Conservation (phyloP, 331 rosid genomes). For the Rosa hybrid region DNA sequence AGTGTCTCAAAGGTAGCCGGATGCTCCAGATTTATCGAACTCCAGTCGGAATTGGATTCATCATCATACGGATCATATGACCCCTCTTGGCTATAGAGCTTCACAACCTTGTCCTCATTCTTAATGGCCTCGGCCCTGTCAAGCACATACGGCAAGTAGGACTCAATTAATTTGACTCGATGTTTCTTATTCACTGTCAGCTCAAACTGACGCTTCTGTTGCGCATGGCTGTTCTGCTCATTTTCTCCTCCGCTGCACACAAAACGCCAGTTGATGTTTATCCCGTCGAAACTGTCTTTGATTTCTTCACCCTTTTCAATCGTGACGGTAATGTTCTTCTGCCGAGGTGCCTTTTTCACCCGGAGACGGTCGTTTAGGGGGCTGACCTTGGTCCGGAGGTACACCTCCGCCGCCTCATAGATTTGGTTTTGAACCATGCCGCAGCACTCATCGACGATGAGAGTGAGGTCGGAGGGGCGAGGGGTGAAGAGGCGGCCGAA, state of each 20-base stretch:
- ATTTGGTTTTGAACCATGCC: conserved; percentile 33
- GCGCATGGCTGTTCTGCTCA: not conserved
- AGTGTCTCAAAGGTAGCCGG: conserved; percentile 3
- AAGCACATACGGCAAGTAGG: conserved; percentile 1
- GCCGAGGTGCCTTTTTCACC: conserved; percentile 22
- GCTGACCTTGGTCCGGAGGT: conserved; percentile 23
- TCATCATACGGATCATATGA: not conserved
- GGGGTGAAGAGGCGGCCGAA: conserved; percentile 24
- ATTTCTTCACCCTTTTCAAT: conserved; percentile 25
- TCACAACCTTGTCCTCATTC: conserved; percentile 6
- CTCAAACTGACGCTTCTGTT: conserved; percentile 18
- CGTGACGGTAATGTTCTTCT: conserved; percentile 18
- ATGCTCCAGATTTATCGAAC: not conserved
- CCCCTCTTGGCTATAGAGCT: not conserved
- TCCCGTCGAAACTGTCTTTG: conserved; percentile 15
- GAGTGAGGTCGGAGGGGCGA: conserved; percentile 24
- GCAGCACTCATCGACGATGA: conserved; percentile 25
- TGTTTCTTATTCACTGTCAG: conserved; percentile 30
- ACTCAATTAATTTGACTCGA: conserved; percentile 20
- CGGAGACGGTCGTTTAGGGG: conserved; percentile 22
- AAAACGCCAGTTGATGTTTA: conserved; percentile 17
- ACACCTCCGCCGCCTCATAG: conserved; percentile 19
- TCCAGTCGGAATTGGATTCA: not conserved
- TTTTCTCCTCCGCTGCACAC: conserved; percentile 4
- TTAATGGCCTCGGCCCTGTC: not conserved